A percentile compares a stretch with the other conserved stretches of the same genome.
Conservation (phyloP, 1,139 yeast genomes). For the Candida freyschussii region DNA sequence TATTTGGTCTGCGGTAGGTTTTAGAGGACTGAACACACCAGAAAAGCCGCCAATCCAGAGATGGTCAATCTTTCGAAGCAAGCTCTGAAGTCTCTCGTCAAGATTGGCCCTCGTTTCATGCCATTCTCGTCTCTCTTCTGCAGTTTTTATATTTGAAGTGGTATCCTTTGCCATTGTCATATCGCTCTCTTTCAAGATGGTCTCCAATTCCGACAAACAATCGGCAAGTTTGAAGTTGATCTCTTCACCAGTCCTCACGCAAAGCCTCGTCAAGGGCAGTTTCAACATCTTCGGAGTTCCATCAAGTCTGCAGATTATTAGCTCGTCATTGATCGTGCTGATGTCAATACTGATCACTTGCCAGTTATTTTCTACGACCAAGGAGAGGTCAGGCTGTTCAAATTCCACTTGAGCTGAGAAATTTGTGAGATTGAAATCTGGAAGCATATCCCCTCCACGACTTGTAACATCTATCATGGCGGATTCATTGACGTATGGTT, state of each 20-base stretch:
- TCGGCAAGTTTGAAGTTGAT: conserved; percentile 41
- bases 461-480: conserved; percentile 20
- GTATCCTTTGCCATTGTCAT: conserved; percentile 50
- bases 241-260: conserved; percentile 42
- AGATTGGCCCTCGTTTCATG: conserved; percentile 66
- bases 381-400: conserved; percentile 15
- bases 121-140: conserved; percentile 67
- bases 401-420: conserved; percentile 11
- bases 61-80: conserved; percentile 57
- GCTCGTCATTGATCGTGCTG: conserved; percentile 53
- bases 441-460: conserved; percentile 12
- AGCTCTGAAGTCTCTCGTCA: conserved; percentile 48
- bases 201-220: conserved; percentile 40
- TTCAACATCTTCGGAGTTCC: conserved; percentile 45
- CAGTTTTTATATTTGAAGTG: conserved; percentile 42
- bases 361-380: conserved; percentile 37
- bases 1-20: conserved; percentile 29
- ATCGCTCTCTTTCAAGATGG: conserved; percentile 58
- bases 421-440: conserved; percentile 12
- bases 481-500: conserved; percentile 34
- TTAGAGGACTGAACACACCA: conserved; percentile 47
- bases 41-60: conserved; percentile 81
- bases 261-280: conserved; percentile 55
- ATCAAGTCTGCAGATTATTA: conserved; percentile 47
- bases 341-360: conserved; percentile 57